Evolutionary conservation across 352 stramenopile genomes (phyloP), one percentile per base, ranked within the genome.

Genomic region (Elongisporangium anandrum): DNA sequence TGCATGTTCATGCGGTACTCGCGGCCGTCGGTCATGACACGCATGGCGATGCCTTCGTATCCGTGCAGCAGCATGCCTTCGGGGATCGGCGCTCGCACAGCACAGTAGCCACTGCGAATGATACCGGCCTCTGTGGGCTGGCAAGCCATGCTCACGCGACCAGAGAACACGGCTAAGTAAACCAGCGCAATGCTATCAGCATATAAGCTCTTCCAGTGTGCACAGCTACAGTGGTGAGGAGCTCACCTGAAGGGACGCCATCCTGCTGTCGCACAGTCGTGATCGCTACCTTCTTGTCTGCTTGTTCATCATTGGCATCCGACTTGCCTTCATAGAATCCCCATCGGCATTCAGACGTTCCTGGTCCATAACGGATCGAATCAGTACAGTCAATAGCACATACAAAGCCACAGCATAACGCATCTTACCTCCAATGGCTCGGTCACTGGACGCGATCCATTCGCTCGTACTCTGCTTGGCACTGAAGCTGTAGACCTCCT

Each of bases 21-120:
- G 52, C 86, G 81, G 13, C 86, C 86, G 49, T 95, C 86, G 9
- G 86, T 93, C 81, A 91, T 95, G 62, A 95, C 68, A 49, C 83
- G 86, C 86, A 95, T 93, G 4, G 73, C 74, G 48, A 95, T 77
- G 47, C 86, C 86, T 75, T 95, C 77, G 60, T 91, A 95, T 49
- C 86, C 86, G 38, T 94, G 84, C 4, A 95, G 62, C 19, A 91
- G 60, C 10, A 91, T 38, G 3, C 71, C 73, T 0, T 60, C 62
- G 5, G 86, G 81, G 13, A 92, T 59, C 29, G 75, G 76, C 13
- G 80, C 73, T 24, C 86, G 79, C 49, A 92, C 85, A 9, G 80
- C 86, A 21, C 86, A 95, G 59, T 93, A 95, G n/a, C 86, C 86
- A 57, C 86, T 95, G 34, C 86, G 81, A 49, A 95, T 69, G 13